Evolutionary conservation across 75 land plant species (phyloP).

Genomic region (Ceratopteris richardii): DNA sequence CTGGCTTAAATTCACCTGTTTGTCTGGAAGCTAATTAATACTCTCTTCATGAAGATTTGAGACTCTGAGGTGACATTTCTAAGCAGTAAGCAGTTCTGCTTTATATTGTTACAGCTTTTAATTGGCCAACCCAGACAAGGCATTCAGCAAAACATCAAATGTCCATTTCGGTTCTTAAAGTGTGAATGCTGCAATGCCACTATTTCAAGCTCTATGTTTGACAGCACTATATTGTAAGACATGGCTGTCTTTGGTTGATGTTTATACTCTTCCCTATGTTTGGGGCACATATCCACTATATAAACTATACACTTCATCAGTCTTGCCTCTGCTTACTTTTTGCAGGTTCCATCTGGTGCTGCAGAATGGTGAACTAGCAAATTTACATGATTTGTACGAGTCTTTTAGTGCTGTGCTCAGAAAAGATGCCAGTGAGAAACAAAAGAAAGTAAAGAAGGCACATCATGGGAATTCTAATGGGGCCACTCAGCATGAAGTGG

Average conservation of each 20-base stretch:
- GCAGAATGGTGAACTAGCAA: slow-evolving; percentile 1
- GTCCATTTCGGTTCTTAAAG: slow-evolving; percentile 10
- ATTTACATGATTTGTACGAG: background rate
- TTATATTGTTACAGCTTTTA: slow-evolving; percentile 23
- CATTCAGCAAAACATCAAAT: slow-evolving; percentile 22
- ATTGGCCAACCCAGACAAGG: slow-evolving; percentile 22
- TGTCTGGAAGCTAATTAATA: no score
- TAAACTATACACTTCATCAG: no score
- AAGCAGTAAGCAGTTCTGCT: no score
- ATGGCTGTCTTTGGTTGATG: background rate
- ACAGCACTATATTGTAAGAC: slow-evolving; percentile 24
- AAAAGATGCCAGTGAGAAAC: background rate
- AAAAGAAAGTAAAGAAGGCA: background rate
- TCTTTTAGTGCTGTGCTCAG: background rate
- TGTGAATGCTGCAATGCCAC: slow-evolving; percentile 25
- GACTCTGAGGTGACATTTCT: no score
- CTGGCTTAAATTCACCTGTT: no score
- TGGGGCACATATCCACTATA: no score
- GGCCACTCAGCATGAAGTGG: background rate
- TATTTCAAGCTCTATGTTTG: slow-evolving; percentile 21
- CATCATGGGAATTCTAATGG: background rate
- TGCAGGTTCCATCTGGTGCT: slow-evolving; percentile 3
- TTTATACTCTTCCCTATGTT: no score
- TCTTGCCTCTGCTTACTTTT: no score
- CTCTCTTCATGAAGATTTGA: no score